Evolutionary conservation across 169 alveolate genomes (phyloP).

Genomic region (Plasmodium falciparum): DNA sequence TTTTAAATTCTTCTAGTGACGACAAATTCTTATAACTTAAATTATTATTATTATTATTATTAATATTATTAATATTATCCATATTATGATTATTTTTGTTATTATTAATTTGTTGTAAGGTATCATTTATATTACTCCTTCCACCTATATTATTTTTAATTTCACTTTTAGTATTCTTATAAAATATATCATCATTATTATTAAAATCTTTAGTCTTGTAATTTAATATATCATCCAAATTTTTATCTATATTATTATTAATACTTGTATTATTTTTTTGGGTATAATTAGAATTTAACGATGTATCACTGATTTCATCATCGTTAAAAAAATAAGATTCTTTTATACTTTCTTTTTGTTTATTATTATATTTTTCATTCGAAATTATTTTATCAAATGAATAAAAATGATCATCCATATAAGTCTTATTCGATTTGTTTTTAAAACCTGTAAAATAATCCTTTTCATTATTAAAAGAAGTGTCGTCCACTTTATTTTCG

Average conservation of each 20-base stretch:
- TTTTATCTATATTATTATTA: neutral
- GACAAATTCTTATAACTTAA: no score
- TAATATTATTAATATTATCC: neutral
- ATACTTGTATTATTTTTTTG: neutral
- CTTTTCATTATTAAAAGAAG: constrained; percentile 17
- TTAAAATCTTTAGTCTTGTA: neutral
- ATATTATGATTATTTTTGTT: neutral
- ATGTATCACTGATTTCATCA: neutral
- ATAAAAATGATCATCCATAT: constrained; percentile 28
- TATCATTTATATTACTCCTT: constrained; percentile 1
- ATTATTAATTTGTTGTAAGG: neutral
- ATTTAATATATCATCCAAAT: no score
- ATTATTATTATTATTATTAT: neutral
- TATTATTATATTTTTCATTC: neutral
- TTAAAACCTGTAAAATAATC: constrained; percentile 5
- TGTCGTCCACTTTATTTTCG: constrained; percentile 13
- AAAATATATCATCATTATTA: neutral
- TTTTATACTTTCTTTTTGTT: neutral
- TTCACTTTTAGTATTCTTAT: neutral
- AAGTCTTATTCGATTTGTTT: constrained; percentile 5
- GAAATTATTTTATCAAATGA: constrained; percentile 3
- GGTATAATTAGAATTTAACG: neutral
- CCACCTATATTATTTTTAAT: neutral
- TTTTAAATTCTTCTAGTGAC: no score
- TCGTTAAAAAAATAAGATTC: constrained; percentile 62